Evolutionary conservation across 2,329 filamentous ascomycete species (phyloP).

Genomic region (Colletotrichum magnum): DNA sequence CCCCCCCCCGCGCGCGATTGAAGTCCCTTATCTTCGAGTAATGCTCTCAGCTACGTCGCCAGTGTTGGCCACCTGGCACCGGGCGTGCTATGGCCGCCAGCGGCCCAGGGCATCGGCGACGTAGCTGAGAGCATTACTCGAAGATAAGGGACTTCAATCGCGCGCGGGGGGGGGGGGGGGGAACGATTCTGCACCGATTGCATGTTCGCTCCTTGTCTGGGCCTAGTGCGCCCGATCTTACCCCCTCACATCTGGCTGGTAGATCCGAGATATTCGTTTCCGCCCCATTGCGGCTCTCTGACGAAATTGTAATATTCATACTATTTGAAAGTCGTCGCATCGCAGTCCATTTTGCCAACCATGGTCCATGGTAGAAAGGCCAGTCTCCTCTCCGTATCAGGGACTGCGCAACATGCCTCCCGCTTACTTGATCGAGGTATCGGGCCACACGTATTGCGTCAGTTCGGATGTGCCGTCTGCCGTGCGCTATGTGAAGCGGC

Average conservation of each 20-base stretch:
- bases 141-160: slow-evolving; percentile 3
- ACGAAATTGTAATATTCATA: slow-evolving; percentile 10
- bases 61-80: too few species aligned
- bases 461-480: slow-evolving; percentile 30
- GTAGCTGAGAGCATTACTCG: not conserved
- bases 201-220: slow-evolving; percentile 25
- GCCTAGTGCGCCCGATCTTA: slow-evolving; percentile 21
- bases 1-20: too few species aligned
- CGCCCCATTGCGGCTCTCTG: slow-evolving; percentile 14
- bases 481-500: slow-evolving; percentile 21
- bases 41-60: too few species aligned
- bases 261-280: slow-evolving; percentile 23
- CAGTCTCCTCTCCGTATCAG: not conserved
- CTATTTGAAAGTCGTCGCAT: slow-evolving; percentile 22
- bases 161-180: not conserved
- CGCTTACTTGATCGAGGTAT: slow-evolving; percentile 35
- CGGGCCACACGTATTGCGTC: slow-evolving; percentile 30
- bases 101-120: too few species aligned
- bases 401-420: slow-evolving; percentile 26
- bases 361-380: slow-evolving; percentile 40
- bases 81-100: too few species aligned
- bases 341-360: not conserved
- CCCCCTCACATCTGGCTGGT: not conserved
- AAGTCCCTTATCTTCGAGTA: too few species aligned
- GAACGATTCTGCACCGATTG: slow-evolving; percentile 35